Evolutionary conservation across 1,284 basidiomycete species (phyloP).

Genomic region (Boletus sp.): DNA sequence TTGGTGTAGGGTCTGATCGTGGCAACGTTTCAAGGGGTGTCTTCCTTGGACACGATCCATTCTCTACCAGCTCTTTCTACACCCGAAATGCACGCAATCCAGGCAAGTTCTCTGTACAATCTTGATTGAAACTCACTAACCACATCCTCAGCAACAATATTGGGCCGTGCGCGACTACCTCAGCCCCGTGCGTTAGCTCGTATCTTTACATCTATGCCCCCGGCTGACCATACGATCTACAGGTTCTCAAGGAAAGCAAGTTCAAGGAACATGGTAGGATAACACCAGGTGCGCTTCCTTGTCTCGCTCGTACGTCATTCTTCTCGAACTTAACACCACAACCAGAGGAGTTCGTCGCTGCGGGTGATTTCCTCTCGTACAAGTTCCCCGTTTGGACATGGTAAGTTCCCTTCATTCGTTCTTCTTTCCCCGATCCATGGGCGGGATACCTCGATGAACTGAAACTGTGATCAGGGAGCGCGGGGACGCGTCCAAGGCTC

Average conservation of each 20-base stretch:
- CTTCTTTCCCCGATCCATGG: not conserved
- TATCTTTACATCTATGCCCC: conserved; percentile 25
- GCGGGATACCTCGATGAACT: not conserved
- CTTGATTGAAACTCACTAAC: conserved; percentile 4
- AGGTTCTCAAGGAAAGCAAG: conserved; percentile 97
- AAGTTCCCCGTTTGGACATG: conserved; percentile 96
- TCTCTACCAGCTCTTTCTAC: conserved; percentile 4
- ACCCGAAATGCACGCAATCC: conserved; percentile 63
- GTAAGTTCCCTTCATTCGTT: conserved; percentile 42
- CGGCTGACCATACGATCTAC: conserved; percentile 30
- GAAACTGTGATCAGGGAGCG: conserved; percentile 63
- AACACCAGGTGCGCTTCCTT: conserved; percentile 72
- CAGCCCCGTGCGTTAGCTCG: conserved; percentile 66
- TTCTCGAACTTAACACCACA: conserved; percentile 18
- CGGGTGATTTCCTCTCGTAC: conserved; percentile 91
- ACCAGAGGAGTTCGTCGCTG: conserved; percentile 91
- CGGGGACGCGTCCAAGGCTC: conserved; percentile 76
- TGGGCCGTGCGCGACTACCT: conserved; percentile 97
- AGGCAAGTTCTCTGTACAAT: conserved; percentile 39
- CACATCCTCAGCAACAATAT: conserved; percentile 66
- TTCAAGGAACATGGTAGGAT: conserved; percentile 98
- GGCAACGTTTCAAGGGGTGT: conserved; percentile 18
- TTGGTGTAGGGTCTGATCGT: conserved; percentile 33
- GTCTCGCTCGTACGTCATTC: conserved; percentile 2
- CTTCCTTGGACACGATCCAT: conserved; percentile 18